phyloP scores from a whole-genome alignment of 257 asterid genomes.

The Henckelia pumila region DNA sequence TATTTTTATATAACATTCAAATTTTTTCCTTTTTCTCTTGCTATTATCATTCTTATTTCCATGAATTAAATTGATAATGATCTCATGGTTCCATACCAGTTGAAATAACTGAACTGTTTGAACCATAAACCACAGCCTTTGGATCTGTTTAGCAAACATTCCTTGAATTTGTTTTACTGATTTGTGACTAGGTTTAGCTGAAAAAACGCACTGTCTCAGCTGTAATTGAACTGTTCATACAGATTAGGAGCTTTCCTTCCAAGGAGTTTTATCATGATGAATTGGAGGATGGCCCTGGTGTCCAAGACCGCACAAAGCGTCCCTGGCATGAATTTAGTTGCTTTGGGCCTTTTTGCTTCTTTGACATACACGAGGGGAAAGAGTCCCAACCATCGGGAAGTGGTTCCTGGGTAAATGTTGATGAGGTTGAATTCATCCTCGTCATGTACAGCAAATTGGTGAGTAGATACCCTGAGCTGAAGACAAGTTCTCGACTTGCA shows the following conservation, averaged over 20 bases:
- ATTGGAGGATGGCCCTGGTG: conserved; percentile 85
- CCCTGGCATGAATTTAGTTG: conserved; percentile 74
- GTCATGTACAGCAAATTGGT: conserved; percentile 66
- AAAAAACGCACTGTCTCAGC: conserved; percentile 6
- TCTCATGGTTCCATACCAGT: neutral
- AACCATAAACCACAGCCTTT: neutral
- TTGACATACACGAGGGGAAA: conserved; percentile 76
- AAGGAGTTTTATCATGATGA: conserved; percentile 80
- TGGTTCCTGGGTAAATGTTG: conserved; percentile 82
- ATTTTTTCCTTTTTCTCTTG: neutral
- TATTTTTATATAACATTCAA: no score
- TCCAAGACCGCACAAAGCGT: conserved; percentile 61
- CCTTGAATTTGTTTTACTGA: conserved; percentile 7
- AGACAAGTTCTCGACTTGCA: conserved; percentile 74
- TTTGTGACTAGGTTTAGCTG: neutral
- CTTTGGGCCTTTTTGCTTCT: conserved; percentile 97
- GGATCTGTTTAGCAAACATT: neutral
- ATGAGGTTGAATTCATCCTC: conserved; percentile 88
- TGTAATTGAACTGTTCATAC: conserved; percentile 31
- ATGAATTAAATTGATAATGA: neutral
- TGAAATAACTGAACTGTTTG: no score
- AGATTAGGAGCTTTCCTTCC: conserved; percentile 97
- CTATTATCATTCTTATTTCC: neutral
- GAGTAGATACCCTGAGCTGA: conserved; percentile 80
- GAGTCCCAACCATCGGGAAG: conserved; percentile 77